Percentiles rank a stretch among this genome's conserved stretches.
Conservation (phyloP, 306 rosid species). For the Medicago lupulina region DNA sequence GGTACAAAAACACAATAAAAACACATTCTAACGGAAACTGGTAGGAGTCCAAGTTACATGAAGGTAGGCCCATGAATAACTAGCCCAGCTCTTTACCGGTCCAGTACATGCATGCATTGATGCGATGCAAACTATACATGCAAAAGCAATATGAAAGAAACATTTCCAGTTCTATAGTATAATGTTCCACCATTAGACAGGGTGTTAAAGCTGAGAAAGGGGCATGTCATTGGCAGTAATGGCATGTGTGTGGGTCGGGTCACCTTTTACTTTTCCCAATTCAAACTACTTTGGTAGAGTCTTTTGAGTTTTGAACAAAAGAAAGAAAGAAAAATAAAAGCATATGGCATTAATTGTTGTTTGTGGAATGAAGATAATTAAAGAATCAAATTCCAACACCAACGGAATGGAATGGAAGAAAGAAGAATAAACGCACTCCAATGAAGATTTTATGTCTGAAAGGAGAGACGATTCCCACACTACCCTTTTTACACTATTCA, state of each 20-base stretch:
- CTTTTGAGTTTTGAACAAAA: constrained; percentile 22
- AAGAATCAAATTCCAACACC: constrained; percentile 57
- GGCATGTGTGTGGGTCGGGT: constrained; percentile 28
- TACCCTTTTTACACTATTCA: constrained; percentile 25
- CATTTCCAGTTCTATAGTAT: not conserved
- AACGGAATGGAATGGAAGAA: constrained; percentile 53
- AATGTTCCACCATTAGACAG: not conserved
- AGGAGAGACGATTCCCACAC: constrained; percentile 47
- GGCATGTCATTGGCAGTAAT: constrained; percentile 42
- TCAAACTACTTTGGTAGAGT: constrained; percentile 39
- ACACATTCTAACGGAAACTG: no score
- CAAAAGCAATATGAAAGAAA: constrained; percentile 14
- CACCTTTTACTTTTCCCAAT: constrained; percentile 56
- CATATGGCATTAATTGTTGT: constrained; percentile 47
- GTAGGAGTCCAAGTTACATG: no score
- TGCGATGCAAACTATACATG: not conserved
- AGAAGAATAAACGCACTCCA: constrained; percentile 76
- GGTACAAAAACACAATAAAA: no score
- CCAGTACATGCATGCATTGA: constrained; percentile 3
- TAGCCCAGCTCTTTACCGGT: not conserved
- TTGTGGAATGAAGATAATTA: constrained; percentile 14
- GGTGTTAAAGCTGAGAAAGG: constrained; percentile 45
- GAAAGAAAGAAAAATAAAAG: not conserved
- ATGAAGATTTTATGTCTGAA: constrained; percentile 58
- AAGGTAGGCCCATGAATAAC: not conserved